phyloP scores from a whole-genome alignment of 345 rosid genomes.

The Punica granatum region DNA sequence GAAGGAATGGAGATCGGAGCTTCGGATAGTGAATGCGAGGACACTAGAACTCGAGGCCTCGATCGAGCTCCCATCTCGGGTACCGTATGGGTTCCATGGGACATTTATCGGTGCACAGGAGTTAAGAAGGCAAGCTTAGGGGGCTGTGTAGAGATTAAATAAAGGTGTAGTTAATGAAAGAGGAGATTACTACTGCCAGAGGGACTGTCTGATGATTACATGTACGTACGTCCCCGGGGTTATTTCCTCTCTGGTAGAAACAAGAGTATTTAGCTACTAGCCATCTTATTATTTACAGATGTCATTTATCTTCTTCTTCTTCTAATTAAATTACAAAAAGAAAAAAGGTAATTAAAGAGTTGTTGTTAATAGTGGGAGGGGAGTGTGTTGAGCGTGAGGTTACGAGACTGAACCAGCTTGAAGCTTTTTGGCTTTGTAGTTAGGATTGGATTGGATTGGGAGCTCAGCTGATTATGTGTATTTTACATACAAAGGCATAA shows the following conservation, averaged over 20 bases:
- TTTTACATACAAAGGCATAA: too few species aligned
- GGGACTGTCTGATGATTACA: conserved; percentile 69
- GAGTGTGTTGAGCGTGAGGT: too few species aligned
- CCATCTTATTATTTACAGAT: too few species aligned
- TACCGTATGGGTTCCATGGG: conserved; percentile 87
- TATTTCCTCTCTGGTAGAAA: conserved; percentile 29
- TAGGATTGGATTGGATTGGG: too few species aligned
- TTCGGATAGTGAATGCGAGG: conserved; percentile 62
- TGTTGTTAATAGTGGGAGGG: too few species aligned
- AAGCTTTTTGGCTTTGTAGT: too few species aligned
- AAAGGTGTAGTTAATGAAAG: neutral
- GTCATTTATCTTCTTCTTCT: too few species aligned
- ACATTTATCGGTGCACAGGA: conserved; percentile 53
- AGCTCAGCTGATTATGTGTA: too few species aligned
- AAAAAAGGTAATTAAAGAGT: too few species aligned
- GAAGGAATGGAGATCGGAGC: conserved; percentile 64
- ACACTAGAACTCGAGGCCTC: conserved; percentile 52
- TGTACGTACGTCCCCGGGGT: conserved; percentile 54
- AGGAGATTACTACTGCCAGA: conserved; percentile 49
- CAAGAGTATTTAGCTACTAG: too few species aligned
- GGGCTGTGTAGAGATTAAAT: neutral
- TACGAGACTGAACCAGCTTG: too few species aligned
- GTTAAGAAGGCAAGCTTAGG: conserved; percentile 38
- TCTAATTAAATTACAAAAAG: too few species aligned
- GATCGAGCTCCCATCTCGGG: conserved; percentile 67